Base-by-base conservation (phyloP, 257 asterid species). In the Scutellaria barbata region DNA sequence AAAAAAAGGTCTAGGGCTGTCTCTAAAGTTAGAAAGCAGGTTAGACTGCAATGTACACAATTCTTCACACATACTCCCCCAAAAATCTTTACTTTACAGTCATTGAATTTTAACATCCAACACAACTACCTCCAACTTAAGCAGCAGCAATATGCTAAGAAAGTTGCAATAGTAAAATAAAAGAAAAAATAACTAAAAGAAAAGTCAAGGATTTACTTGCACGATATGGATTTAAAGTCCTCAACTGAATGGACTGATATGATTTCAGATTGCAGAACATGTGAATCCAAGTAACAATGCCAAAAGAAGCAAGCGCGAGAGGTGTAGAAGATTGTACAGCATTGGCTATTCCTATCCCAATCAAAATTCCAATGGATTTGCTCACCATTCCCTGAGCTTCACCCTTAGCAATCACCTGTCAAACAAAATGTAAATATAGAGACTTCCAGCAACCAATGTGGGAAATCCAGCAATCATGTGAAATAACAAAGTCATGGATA, bases 311-410 rank as follows among this genome's bases (percentile, higher is more conserved):
- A 73, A 94, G 96, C 73, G 96, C 87, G 55, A 94, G 90, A 73
- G 96, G 82, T 0, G 92, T 89, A 55, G 98, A 94, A 85, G 97
- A 88, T 68, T 87, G 96, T 62, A 86, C 83, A 66, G 76, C 82
- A 75, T 81, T 91, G 62, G 98, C 96, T 69, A 94, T 50, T 39
- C 86, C 95, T 81, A 94, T 94, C 83, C 96, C 99, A 66, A 91
- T 90, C 90, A 80, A 77, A 60, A 94, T 94, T 72, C 99, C 99
- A 30, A 91, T 53, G 72, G 90, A 89, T 83, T 94, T 94, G 97
- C 98, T 94, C 89, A 94, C 95, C 99, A 94, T 94, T 78, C 99
- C 99, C 81, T 91, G 99, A 79, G 98, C 98, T 85, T 94, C 99
- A 78, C 99, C 98, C 82, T 94, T 91, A 11, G 99, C 99, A 83